Percentiles rank a stretch among this genome's conserved stretches.
phyloP scores from a whole-genome alignment of 2,329 filamentous ascomycete species.

The Camillea tinctor region DNA sequence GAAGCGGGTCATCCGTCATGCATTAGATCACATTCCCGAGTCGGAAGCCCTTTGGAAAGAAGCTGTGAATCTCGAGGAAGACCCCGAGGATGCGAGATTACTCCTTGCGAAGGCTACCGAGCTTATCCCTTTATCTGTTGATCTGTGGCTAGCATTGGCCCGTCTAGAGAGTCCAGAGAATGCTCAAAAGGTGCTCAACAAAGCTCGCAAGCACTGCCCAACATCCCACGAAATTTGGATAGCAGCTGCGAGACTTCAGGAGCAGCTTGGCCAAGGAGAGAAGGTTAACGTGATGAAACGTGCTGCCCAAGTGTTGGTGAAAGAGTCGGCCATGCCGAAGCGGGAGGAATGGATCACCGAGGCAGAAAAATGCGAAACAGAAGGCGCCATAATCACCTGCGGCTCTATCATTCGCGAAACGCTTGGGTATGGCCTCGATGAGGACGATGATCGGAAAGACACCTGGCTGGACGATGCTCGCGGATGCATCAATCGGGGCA shows the following conservation, averaged over 20 bases:
- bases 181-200: slow-evolving; percentile 92
- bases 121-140: slow-evolving; percentile 88
- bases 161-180: slow-evolving; percentile 86
- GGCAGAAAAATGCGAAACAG: slow-evolving; percentile 91
- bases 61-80: slow-evolving; percentile 91
- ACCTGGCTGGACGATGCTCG: slow-evolving; percentile 95
- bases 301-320: slow-evolving; percentile 82
- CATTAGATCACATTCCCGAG: slow-evolving; percentile 87
- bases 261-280: slow-evolving; percentile 75
- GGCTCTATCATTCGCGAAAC: slow-evolving; percentile 89
- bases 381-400: slow-evolving; percentile 83
- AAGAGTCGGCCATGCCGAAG: slow-evolving; percentile 94
- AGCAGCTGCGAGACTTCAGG: slow-evolving; percentile 84
- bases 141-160: slow-evolving; percentile 92
- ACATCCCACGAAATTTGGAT: slow-evolving; percentile 97
- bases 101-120: slow-evolving; percentile 93
- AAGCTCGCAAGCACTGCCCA: slow-evolving; percentile 87
- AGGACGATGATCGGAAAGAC: slow-evolving; percentile 94
- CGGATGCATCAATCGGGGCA: slow-evolving; percentile 74
- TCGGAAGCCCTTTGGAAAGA: slow-evolving; percentile 98
- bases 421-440: slow-evolving; percentile 87
- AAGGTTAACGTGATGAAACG: slow-evolving; percentile 94
- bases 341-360: slow-evolving; percentile 96
- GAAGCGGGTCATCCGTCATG: slow-evolving; percentile 89
- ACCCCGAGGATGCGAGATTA: slow-evolving; percentile 81